Conservation (phyloP, 768 basidiomycete species). For the Strobilomyces confusus region DNA sequence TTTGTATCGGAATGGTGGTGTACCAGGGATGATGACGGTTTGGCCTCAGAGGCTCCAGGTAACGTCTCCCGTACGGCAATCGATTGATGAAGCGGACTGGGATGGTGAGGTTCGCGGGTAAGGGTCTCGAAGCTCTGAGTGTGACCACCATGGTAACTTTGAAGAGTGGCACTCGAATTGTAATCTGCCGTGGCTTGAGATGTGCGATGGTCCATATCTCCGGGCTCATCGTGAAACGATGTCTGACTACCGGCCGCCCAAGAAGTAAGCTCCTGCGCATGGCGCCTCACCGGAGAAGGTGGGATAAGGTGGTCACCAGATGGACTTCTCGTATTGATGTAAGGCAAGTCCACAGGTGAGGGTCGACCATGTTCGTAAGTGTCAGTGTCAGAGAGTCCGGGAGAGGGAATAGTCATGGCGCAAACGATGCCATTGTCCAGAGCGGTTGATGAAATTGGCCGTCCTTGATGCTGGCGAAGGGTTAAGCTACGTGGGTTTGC, state of each 20-base stretch:
- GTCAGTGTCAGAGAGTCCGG: background rate
- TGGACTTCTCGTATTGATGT: slow-evolving; percentile 8
- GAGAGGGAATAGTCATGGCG: slow-evolving; percentile 15
- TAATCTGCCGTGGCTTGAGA: background rate
- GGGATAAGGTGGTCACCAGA: slow-evolving; percentile 21
- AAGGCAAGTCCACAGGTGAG: slow-evolving; percentile 15
- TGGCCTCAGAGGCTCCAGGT: background rate
- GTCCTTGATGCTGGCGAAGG: background rate
- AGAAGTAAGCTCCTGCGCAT: slow-evolving; percentile 5
- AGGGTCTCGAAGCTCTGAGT: background rate
- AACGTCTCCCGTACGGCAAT: background rate
- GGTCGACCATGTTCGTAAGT: background rate
- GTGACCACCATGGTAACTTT: background rate
- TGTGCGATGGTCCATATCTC: background rate
- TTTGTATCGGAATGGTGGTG: background rate
- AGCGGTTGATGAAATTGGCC: background rate
- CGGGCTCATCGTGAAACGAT: slow-evolving; percentile 18
- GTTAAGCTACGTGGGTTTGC: background rate
- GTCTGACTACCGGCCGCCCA: slow-evolving; percentile 9
- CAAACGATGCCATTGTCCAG: slow-evolving; percentile 3
- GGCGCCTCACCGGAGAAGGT: slow-evolving; percentile 9
- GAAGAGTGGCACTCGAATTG: background rate
- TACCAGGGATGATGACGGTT: background rate
- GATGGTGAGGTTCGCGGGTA: background rate
- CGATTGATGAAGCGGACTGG: background rate